Evolutionary conservation across 805 yeast species (phyloP), one percentile per base, ranked within the genome.

Genomic region (Helenozyma baotianmanensis): DNA sequence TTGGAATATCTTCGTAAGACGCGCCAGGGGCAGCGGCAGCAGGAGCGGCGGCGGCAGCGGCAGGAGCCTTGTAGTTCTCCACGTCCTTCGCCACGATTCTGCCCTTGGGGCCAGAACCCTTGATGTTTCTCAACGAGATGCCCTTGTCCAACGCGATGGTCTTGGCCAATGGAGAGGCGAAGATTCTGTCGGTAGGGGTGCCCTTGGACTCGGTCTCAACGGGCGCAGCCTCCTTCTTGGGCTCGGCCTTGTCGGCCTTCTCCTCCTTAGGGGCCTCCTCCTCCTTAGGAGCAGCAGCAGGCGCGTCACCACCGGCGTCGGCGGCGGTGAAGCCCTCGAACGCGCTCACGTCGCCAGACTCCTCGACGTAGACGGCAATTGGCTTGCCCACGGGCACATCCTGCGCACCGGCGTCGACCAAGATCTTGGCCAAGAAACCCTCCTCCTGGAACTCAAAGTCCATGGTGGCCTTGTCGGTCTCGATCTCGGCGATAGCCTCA

Each of bases 381-480:
- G 98, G 97, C 66, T 82, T 80, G 54, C 95, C 95, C 29, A 92
- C 96, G 23, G 94, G 92, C 34, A 90, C 70, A 55, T 90, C 96
- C 62, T 86, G 81, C 34, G 95, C 65, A 35, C 97, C 96, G 38
- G 78, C 87, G 21, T 76, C 86, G 40, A 87, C 74, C 45, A 88
- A 65, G 51, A 85, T 82, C 71, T 88, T 86, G 44, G 96, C 96
- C 53, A 88, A 67, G 68, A 55, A 88, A 33, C 96, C 96, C 44
- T 90, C 98, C 55, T 89, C 97, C 70, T 89, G 97, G 73, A 89
- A 90, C 68, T 89, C 97, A 51, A 87, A 90, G 68, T 89, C 97
- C 96, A 89, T 90, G 40, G 88, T 80, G 33, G 97, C 97, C 72
- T 89, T 89, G 63, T 89, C 98, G 48, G 98, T 90, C 70, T 90